Evolutionary conservation across 768 basidiomycete genomes (phyloP).

Genomic region (Suillus subluteus): DNA sequence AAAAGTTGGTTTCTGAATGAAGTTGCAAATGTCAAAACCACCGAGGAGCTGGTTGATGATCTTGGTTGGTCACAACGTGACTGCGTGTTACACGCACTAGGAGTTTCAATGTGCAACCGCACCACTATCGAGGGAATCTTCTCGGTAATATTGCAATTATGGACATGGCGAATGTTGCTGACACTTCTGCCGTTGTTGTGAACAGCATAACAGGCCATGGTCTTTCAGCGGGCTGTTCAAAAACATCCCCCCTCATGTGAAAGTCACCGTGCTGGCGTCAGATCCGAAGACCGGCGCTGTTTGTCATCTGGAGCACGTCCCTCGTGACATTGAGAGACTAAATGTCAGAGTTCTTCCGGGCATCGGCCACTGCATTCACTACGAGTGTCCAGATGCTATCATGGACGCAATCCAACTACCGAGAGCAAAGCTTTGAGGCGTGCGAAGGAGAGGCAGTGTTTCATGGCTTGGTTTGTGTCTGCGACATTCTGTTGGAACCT

Average conservation of each 20-base stretch:
- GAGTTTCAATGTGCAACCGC: conserved; percentile 14
- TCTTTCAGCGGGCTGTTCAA: conserved; percentile 16
- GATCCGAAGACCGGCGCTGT: conserved; percentile 19
- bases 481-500: neutral
- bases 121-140: neutral
- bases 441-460: neutral
- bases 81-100: conserved; percentile 10
- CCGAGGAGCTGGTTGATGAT: conserved; percentile 10
- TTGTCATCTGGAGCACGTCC: conserved; percentile 16
- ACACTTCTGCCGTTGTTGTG: neutral
- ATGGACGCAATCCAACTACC: conserved; percentile 14
- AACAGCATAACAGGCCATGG: conserved; percentile 24
- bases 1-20: neutral
- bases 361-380: conserved; percentile 29
- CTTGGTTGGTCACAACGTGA: conserved; percentile 21
- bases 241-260: conserved; percentile 11
- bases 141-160: neutral
- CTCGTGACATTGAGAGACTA: conserved; percentile 1
- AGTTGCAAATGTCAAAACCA: conserved; percentile 2
- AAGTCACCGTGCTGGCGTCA: conserved; percentile 21
- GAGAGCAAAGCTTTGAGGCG: neutral
- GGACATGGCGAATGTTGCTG: neutral
- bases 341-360: conserved; percentile 15
- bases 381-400: conserved; percentile 27
- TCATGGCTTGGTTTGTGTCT: neutral